Percentiles rank a stretch among this genome's conserved stretches.
These are phyloP conservation scores for Hanseniaspora clermontiae DNA, from an alignment of 805 yeast genomes.

Conservation along the genomic window DNA sequence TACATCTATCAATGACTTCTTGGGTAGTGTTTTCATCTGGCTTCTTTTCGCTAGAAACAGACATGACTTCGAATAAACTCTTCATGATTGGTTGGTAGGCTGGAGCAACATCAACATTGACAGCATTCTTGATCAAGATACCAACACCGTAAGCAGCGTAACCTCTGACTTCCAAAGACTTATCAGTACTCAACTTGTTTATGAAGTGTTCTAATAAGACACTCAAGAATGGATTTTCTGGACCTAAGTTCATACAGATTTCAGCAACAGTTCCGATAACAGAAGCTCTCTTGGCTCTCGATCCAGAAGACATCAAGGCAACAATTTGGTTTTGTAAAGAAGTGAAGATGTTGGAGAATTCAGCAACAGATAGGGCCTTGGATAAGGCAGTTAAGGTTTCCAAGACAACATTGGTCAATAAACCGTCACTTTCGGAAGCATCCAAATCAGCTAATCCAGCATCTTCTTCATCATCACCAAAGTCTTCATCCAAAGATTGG, in stretches of 20 bases:
- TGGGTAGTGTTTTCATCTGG: constrained; percentile 53
- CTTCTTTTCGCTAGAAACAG: constrained; percentile 66
- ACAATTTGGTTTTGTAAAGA: constrained; percentile 56
- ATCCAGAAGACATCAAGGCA: constrained; percentile 45
- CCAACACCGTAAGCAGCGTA: constrained; percentile 96
- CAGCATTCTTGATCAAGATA: constrained; percentile 41
- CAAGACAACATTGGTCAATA: constrained; percentile 69
- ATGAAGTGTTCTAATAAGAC: constrained; percentile 61
- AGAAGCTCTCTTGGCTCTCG: constrained; percentile 63
- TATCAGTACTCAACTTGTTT: constrained; percentile 57
- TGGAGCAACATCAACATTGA: constrained; percentile 40
- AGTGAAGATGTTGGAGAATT: constrained; percentile 59
- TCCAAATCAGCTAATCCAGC: constrained; percentile 34
- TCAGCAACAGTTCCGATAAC: constrained; percentile 89
- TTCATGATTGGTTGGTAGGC: constrained; percentile 57
- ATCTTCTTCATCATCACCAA: constrained; percentile 43
- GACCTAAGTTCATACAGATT: constrained; percentile 62
- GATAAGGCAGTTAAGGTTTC: constrained; percentile 76
- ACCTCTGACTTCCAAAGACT: constrained; percentile 78
- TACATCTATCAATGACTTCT: constrained; percentile 69
- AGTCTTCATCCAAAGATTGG: constrained; percentile 64
- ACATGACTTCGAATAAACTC: constrained; percentile 56
- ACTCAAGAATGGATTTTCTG: constrained; percentile 49
- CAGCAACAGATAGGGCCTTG: constrained; percentile 53
- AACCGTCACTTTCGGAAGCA: constrained; percentile 48